phyloP scores from a whole-genome alignment of 2,329 filamentous ascomycete species.

The Keithomyces neogunnii region DNA sequence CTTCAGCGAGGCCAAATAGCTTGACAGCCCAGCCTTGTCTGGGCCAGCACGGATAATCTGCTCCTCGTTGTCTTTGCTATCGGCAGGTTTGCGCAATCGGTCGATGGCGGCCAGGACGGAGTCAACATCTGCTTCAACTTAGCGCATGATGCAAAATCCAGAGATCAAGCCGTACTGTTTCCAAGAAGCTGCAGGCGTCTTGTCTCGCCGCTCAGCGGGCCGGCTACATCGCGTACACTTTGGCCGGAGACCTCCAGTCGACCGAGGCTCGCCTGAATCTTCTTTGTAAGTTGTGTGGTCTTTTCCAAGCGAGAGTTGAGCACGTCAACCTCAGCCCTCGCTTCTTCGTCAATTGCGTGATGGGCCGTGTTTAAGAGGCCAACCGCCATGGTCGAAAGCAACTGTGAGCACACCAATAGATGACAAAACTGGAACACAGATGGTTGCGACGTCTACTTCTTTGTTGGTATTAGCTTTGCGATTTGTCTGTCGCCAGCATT shows the following conservation, averaged over 20 bases:
- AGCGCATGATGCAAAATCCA: constrained; percentile 6
- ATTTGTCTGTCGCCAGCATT: too few species aligned
- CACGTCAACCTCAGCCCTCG: constrained; percentile 61
- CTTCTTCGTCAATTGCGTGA: constrained; percentile 53
- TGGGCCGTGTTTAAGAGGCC: constrained; percentile 37
- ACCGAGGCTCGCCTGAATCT: constrained; percentile 81
- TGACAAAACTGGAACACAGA: too few species aligned
- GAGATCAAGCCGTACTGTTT: constrained; percentile 47
- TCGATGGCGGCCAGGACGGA: constrained; percentile 80
- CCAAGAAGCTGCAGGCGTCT: constrained; percentile 81
- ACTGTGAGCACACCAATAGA: too few species aligned
- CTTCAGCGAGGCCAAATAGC: constrained; percentile 84
- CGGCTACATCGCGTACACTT: constrained; percentile 84
- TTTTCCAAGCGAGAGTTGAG: constrained; percentile 74
- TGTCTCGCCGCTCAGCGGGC: constrained; percentile 87
- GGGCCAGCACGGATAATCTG: constrained; percentile 84
- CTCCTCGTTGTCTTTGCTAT: constrained; percentile 88
- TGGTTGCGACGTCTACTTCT: too few species aligned
- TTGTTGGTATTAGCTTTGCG: too few species aligned
- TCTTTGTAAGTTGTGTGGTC: constrained; percentile 87
- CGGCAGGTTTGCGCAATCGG: constrained; percentile 77
- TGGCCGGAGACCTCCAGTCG: constrained; percentile 82
- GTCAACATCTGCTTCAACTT: constrained; percentile 60
- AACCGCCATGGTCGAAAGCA: constrained; percentile 36
- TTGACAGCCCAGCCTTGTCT: constrained; percentile 68